Evolutionary conservation across 75 land plant genomes (phyloP), one percentile per base, ranked within the genome.

Genomic region (Ceratopteris richardii): DNA sequence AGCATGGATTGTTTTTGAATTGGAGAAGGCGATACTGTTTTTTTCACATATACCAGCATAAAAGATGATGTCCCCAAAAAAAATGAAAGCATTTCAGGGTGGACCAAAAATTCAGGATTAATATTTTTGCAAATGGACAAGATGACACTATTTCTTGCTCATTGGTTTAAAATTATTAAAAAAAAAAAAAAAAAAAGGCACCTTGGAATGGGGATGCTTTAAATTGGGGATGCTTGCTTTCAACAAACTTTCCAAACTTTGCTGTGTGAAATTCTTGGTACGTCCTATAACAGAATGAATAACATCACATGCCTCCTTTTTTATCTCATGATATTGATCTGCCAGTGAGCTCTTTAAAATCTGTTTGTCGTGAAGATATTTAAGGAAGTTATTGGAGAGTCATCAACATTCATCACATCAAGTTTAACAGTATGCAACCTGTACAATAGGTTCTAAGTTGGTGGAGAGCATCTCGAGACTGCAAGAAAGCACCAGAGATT

Each of bases 311-410:
- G 56, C 60, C 18, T 57, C 60, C 50, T 72, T 72, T 17, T 51
- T 58, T 21, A 72, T 52, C 47, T 72, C 75, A 30, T 72, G 75
- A 19, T 66, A 72, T 23, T 60, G 33, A 55, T 72, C 75, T 56
- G 51, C 14, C 16, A 72, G 41, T 16, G 70, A 52, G 39, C 57
- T 43, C 12, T 44, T 25, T 46, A 70, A 29, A 16, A 70, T 41
- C 73, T 70, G 60, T 3, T 18, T 46, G 9, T 40, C 14, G 42
- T 9, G 13, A 40, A 40, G 14, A 14, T 10, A 40, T 10, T 14
- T 9, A 40, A 10, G 42, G 42, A 10, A 40, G 14, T 14, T 9
- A 10, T 40, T 40, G 14, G 9, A 40, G 9, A 40, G 14, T 40
- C 14, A 10, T 40, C 50, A 46, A 3, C 5, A 46, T 46, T 18